Percentiles rank a stretch among this genome's conserved stretches.
Conservation (phyloP, 495 filamentous ascomycete species). For the Ramalina intermedia region DNA sequence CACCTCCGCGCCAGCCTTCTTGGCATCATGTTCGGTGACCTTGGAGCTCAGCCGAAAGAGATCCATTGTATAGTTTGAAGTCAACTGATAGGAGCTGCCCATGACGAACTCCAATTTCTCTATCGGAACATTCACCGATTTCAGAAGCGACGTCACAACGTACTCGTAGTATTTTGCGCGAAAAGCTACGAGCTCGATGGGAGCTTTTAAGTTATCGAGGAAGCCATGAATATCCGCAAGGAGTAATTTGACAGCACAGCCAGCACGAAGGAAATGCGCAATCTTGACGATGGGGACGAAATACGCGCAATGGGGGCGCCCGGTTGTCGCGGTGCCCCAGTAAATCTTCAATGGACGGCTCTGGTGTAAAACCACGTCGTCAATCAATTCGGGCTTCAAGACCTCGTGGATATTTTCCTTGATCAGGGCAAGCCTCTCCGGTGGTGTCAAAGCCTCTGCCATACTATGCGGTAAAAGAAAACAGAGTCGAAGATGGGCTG, state of each 20-base stretch:
- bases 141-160: slow-evolving; percentile 49
- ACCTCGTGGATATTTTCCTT: slow-evolving; percentile 68
- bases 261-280: slow-evolving; percentile 72
- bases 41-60: slow-evolving; percentile 47
- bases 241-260: slow-evolving; percentile 66
- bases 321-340: slow-evolving; percentile 85
- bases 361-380: slow-evolving; percentile 53
- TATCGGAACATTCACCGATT: slow-evolving; percentile 57
- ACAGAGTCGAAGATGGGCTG: background rate
- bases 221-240: slow-evolving; percentile 56
- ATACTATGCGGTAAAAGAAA: slow-evolving; percentile 5
- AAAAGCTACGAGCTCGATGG: slow-evolving; percentile 71
- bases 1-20: slow-evolving; percentile 80
- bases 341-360: slow-evolving; percentile 63
- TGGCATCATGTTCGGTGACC: slow-evolving; percentile 52
- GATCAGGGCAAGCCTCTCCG: slow-evolving; percentile 54
- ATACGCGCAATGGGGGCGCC: slow-evolving; percentile 70
- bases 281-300: slow-evolving; percentile 78
- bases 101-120: slow-evolving; percentile 73
- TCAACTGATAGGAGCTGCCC: slow-evolving; percentile 67
- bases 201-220: slow-evolving; percentile 32
- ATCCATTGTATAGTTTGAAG: slow-evolving; percentile 56
- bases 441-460: slow-evolving; percentile 15
- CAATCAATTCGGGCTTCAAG: slow-evolving; percentile 74
- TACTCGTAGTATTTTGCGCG: slow-evolving; percentile 60